phyloP scores from a whole-genome alignment of 1,139 yeast species.

The Magnusiomyces sp. region DNA sequence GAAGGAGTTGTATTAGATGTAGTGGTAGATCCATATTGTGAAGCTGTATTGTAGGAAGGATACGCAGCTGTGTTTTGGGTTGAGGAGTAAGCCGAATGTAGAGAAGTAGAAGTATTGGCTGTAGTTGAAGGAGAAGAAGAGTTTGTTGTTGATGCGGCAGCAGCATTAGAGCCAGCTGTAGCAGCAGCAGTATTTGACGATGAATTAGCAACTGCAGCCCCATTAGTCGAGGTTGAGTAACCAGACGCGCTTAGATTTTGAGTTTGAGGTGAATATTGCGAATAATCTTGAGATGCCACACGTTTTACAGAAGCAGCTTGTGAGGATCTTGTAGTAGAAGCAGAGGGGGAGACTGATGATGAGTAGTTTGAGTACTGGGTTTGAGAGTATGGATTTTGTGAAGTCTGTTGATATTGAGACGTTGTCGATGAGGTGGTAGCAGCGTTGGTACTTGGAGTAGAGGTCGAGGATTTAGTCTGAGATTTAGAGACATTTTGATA shows the following conservation, averaged over 20 bases:
- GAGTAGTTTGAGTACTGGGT: background rate
- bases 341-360: background rate
- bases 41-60: background rate
- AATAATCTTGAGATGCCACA: background rate
- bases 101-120: background rate
- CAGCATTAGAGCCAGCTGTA: background rate
- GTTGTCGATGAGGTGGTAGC: background rate
- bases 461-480: background rate
- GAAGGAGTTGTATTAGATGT: background rate
- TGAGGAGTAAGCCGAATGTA: background rate
- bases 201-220: background rate
- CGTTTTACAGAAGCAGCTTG: background rate
- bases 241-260: background rate
- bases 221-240: background rate
- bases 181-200: background rate
- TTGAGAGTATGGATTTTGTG: background rate
- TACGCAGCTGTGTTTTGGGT: background rate
- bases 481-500: background rate
- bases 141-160: background rate
- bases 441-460: background rate
- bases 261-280: slow-evolving; percentile 3
- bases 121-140: background rate
- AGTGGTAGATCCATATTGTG: background rate
- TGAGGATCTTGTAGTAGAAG: background rate
- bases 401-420: slow-evolving; percentile 1